Base-by-base conservation (phyloP, 2,329 filamentous ascomycete species). In the Hypoxylon sp. region DNA sequence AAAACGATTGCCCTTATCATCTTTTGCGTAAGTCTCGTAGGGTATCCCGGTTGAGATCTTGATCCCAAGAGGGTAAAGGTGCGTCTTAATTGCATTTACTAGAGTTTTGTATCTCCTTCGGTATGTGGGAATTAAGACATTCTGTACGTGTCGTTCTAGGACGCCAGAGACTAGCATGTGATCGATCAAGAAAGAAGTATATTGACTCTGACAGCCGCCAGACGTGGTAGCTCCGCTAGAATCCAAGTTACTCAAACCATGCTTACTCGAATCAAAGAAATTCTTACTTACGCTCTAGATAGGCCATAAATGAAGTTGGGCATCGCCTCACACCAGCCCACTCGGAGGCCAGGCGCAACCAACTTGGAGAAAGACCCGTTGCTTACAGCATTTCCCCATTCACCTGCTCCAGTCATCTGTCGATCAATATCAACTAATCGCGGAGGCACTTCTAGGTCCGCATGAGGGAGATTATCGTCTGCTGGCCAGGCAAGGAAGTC, bases 311-410 rank as follows among this genome's bases (percentile, higher is more conserved):
- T 50, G 41, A 64, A 61, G 5, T 16, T 61, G 6, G 63, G 66
- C 14, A 43, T 55, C 5, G 59, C 63, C 27, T 68, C 63, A 39
- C 52, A 61, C 94, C 94, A 98, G n/a, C 95, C 95, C 0, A 92
- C 94, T 11, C 95, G 85, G 53, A 91, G 79, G 0, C 95, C 96
- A 0, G 95, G 94, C 0, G 88, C 93, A 27, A 89, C 85, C 37
- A 98, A 88, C 78, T 99, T 99, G 76, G 89, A 93, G 78, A 98
- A 98, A 5, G 90, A 93, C 21, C 92, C 94, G 76, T 98, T 98
- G 73, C 91, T 94, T 34, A 94, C 83, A 8, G 88, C 86, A 77
- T 98, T 90, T 9, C 95, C 65, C 39, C 43, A 65, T 50, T 64
- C 56, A 21, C 32, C 54, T 14, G 51, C 27, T 34, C 47, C 51